Percentiles rank a stretch among this genome's conserved stretches.
Conservation (phyloP, 179 eudicot genomes). For the Silene noctiflora region DNA sequence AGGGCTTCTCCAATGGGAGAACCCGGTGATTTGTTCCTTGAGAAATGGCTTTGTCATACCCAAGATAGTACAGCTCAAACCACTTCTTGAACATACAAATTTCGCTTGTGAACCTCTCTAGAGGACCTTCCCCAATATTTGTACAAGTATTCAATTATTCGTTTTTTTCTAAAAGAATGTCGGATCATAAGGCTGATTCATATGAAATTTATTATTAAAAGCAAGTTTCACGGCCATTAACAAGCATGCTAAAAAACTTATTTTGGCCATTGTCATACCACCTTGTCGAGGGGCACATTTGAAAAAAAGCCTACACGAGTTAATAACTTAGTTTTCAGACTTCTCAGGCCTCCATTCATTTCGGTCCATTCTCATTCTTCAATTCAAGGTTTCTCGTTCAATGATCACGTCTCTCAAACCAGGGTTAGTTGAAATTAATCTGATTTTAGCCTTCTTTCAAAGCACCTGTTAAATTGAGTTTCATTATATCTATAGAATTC, state of each 20-base stretch:
- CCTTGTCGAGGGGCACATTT: too few relatives aligned
- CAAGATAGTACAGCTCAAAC: constrained; percentile 54
- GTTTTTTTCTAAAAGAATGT: neutral
- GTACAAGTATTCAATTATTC: neutral
- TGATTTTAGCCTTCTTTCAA: neutral
- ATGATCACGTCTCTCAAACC: too few relatives aligned
- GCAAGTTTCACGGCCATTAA: neutral
- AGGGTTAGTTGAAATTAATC: neutral
- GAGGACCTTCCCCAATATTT: neutral
- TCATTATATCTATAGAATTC: neutral
- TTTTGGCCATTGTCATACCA: too few relatives aligned
- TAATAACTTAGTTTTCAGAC: neutral
- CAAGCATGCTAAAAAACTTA: too few relatives aligned
- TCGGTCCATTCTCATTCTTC: neutral
- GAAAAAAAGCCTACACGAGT: too few relatives aligned
- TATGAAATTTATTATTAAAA: neutral
- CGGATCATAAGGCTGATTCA: neutral
- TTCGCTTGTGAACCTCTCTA: constrained; percentile 49
- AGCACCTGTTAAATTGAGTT: neutral
- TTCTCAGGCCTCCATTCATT: neutral
- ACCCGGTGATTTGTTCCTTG: constrained; percentile 52
- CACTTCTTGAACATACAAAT: constrained; percentile 67
- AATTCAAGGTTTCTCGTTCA: neutral
- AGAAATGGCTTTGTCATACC: constrained; percentile 60
- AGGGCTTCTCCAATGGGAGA: constrained; percentile 64